phyloP scores from a whole-genome alignment of 2,329 filamentous ascomycete species.

The Microascus cirrosus region DNA sequence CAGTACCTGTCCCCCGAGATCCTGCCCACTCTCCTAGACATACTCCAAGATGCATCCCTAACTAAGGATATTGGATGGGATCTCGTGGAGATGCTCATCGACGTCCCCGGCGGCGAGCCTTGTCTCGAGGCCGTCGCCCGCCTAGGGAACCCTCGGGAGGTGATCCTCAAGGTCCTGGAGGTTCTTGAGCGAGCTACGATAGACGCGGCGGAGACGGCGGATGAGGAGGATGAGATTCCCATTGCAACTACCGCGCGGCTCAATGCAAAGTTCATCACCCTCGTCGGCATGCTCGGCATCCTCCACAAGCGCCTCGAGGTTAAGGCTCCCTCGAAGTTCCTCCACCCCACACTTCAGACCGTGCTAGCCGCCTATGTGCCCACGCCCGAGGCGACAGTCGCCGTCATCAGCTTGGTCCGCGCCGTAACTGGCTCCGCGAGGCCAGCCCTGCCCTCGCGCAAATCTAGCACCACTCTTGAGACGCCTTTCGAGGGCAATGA shows the following conservation, averaged over 20 bases:
- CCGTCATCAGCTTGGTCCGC: conserved; percentile 60
- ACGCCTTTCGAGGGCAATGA: conserved; percentile 40
- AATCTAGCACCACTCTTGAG: conserved; percentile 44
- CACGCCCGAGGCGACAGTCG: conserved; percentile 56
- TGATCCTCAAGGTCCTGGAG: conserved; percentile 71
- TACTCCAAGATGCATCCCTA: conserved; percentile 56
- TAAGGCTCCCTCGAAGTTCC: conserved; percentile 66
- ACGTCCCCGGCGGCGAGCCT: conserved; percentile 53
- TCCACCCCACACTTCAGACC: conserved; percentile 65
- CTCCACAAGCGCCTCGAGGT: conserved; percentile 66
- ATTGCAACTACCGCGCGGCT: conserved; percentile 10
- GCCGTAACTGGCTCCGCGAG: conserved; percentile 56
- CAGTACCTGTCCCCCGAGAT: conserved; percentile 58
- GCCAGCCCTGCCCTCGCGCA: conserved; percentile 47
- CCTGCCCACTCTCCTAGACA: conserved; percentile 55
- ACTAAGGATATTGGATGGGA: conserved; percentile 78
- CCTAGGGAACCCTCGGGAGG: conserved; percentile 70
- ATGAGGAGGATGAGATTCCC: conserved; percentile 12
- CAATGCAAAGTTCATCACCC: conserved; percentile 48
- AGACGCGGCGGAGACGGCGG: conserved; percentile 24
- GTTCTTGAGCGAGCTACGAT: conserved; percentile 44
- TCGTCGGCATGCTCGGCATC: conserved; percentile 62
- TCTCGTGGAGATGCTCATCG: conserved; percentile 62
- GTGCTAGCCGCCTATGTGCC: conserved; percentile 56
- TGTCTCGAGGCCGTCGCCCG: conserved; percentile 66